Base-by-base conservation (phyloP, 2,329 filamentous ascomycete genomes). In the Trichoderma sp. region DNA sequence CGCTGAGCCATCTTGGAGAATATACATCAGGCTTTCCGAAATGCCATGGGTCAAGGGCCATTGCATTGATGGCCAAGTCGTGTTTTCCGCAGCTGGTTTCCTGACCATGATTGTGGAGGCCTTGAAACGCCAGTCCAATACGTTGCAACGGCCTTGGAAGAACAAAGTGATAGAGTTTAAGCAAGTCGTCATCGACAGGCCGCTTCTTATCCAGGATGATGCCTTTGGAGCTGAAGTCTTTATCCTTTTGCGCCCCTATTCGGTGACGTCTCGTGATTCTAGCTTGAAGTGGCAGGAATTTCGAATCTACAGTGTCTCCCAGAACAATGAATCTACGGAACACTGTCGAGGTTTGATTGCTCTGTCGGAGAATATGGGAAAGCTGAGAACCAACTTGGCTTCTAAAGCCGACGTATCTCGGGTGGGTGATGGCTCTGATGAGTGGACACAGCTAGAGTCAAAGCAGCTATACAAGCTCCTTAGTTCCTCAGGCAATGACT, bases 71-170 rank as follows among this genome's bases (percentile, higher is more conserved):
- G 70, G 70, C 0, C 67, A 72, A 12, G 66, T 76, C 10, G 70
- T 80, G 0, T 79, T 78, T 64, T 78, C 78, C 2, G 74, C 67
- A 10, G 74, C 78, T 1, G 78, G 73, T 8, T 79, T 78, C 59
- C 68, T 79, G 10, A 67, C 73, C 22, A 78, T 78, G 74, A 76
- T 73, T n/a, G 71, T 72, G 5, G 78, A 80, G 69, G 78, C 76
- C 15, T 53, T 72, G 7, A 69, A 71, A 4, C 73, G 71, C 25
- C 64, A 65, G n/a, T 66, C 22, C 12, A 50, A 61, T 22, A 61
- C 29, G 17, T 45, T 22, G n/a, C 60, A 61, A 15, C 35, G 64
- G 13, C 53, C 67, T 2, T 69, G 68, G 59, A 60, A 63, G 58
- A 34, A 58, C 34, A 50, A 56, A 22, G 57, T 63, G 13, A 50